Percentiles rank a stretch among this genome's conserved stretches.
phyloP scores from a whole-genome alignment of 768 basidiomycete genomes.

The Boletus sp. region DNA sequence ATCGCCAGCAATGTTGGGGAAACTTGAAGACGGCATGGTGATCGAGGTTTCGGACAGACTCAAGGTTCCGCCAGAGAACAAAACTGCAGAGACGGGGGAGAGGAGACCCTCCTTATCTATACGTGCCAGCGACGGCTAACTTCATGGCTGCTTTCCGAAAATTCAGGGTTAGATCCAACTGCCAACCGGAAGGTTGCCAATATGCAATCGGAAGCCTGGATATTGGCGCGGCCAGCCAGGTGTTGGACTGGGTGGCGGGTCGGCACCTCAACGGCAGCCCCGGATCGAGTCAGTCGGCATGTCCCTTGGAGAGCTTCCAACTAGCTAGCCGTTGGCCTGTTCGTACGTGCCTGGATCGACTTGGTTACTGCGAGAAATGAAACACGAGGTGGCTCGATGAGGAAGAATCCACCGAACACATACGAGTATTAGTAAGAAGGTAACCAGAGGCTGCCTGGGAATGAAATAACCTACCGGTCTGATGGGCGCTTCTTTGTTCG shows the following conservation, averaged over 20 bases:
- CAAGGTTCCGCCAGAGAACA: not conserved
- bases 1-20: not conserved
- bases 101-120: not conserved
- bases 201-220: not conserved
- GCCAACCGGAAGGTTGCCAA: not conserved
- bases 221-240: not conserved
- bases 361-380: not conserved
- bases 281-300: not conserved
- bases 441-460: not conserved
- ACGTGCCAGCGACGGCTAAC: not conserved
- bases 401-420: not conserved
- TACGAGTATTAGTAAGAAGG: not conserved
- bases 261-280: not conserved
- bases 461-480: not conserved
- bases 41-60: not conserved
- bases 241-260: not conserved
- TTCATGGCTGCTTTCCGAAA: not conserved
- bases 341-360: not conserved
- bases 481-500: not conserved
- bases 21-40: not conserved
- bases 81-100: too few species aligned
- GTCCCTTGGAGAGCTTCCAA: constrained; percentile 1
- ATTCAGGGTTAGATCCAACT: not conserved
- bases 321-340: not conserved
- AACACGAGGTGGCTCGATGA: not conserved